A percentile compares a stretch with the other conserved stretches of the same genome.
Evolutionary conservation across 1,139 yeast genomes (phyloP).

Genomic region (Taphrina confusa): DNA sequence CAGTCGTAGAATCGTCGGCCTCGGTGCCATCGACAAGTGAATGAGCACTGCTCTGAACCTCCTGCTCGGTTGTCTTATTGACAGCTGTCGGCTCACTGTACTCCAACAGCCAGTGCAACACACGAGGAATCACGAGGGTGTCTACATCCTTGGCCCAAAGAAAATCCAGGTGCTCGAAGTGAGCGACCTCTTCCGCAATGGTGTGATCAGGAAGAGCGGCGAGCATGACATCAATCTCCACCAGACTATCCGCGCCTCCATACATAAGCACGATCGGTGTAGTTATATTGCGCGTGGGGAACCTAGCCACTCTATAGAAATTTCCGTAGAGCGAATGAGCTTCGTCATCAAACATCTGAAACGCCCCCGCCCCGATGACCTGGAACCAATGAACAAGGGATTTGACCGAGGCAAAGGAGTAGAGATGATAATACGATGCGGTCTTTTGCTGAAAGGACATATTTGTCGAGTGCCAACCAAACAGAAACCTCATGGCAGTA

Average conservation of each 20-base stretch:
- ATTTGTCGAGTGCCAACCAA: conserved; percentile 75
- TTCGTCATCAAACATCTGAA: conserved; percentile 84
- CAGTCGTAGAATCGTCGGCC: neutral
- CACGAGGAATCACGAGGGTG: conserved; percentile 56
- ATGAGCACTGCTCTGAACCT: neutral
- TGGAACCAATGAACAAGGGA: conserved; percentile 97
- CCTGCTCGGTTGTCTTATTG: neutral
- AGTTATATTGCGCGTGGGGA: conserved; percentile 64
- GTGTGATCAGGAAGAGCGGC: conserved; percentile 55
- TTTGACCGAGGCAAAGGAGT: conserved; percentile 88
- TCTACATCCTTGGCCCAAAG: conserved; percentile 80
- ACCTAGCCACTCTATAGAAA: conserved; percentile 62
- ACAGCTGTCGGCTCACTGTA: conserved; percentile 2
- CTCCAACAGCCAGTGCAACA: conserved; percentile 45
- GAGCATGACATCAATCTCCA: conserved; percentile 75
- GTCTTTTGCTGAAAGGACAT: conserved; percentile 71
- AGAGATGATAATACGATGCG: conserved; percentile 76
- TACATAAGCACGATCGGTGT: conserved; percentile 75
- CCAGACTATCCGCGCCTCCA: conserved; percentile 79
- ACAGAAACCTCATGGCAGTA: conserved; percentile 62
- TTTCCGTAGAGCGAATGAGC: conserved; percentile 41
- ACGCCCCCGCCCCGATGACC: conserved; percentile 72
- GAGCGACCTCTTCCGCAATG: conserved; percentile 53
- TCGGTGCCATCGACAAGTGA: neutral
- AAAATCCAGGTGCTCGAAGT: conserved; percentile 83